These are phyloP conservation scores for Raphidocelis subcapitata DNA, from an alignment of 139 green algal genomes.

Conservation along the genomic window DNA sequence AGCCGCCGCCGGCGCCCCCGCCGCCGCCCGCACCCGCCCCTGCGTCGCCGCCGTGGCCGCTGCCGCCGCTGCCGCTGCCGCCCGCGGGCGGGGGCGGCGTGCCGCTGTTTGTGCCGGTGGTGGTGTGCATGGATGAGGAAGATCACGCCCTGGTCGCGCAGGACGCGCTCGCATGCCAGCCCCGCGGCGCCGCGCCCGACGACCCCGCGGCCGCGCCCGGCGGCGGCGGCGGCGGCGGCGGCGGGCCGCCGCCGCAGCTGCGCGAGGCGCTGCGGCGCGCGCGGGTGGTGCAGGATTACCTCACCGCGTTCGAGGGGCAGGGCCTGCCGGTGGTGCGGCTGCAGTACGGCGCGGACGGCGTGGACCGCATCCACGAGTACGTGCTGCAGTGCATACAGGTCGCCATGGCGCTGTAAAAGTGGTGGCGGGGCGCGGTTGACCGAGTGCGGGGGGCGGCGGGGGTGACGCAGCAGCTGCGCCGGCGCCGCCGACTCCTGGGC, in stretches of 20 bases:
- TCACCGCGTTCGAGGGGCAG: slow-evolving; percentile 47
- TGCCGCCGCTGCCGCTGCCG: slow-evolving; percentile 11
- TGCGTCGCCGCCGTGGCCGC: neutral
- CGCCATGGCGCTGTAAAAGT: slow-evolving; percentile 6
- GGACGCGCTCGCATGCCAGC: slow-evolving; percentile 27
- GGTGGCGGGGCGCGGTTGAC: too few relatives aligned
- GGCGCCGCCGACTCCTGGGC: too few relatives aligned
- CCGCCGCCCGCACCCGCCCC: neutral
- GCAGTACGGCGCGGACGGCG: slow-evolving; percentile 43
- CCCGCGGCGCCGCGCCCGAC: neutral
- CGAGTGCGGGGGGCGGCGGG: too few relatives aligned
- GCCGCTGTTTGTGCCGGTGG: slow-evolving; percentile 69
- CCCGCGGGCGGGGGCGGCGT: neutral
- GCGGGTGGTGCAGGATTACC: slow-evolving; percentile 58
- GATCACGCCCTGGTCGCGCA: slow-evolving; percentile 55
- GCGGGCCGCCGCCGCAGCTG: neutral
- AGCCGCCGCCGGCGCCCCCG: too few relatives aligned
- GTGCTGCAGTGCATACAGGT: slow-evolving; percentile 69
- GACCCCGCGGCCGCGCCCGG: slow-evolving; percentile 5
- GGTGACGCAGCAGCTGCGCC: too few relatives aligned
- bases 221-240: slow-evolving; percentile 5
- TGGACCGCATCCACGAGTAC: slow-evolving; percentile 77
- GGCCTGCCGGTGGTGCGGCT: slow-evolving; percentile 63
- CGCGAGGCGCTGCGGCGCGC: slow-evolving; percentile 33
- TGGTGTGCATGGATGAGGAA: slow-evolving; percentile 50